A percentile compares a stretch with the other conserved stretches of the same genome.
These are phyloP conservation scores for Ceratocystis destructans DNA, from an alignment of 2,329 filamentous ascomycete species.

Conservation along the genomic window DNA sequence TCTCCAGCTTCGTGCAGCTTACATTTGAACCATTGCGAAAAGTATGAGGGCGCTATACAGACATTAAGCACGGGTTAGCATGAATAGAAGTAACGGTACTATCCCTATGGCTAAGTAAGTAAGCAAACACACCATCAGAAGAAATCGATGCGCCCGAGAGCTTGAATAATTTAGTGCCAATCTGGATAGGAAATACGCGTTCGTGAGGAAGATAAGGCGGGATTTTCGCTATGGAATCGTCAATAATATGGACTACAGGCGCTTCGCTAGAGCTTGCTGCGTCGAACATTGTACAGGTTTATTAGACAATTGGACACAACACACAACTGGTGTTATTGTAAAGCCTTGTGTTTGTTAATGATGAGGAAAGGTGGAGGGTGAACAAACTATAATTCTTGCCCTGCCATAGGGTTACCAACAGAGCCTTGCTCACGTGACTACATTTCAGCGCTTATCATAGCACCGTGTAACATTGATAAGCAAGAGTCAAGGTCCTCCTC, in stretches of 20 bases:
- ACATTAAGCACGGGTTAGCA: neutral
- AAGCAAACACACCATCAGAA: slow-evolving; percentile 44
- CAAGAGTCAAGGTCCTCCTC: neutral
- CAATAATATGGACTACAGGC: neutral
- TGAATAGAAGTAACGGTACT: slow-evolving; percentile 8
- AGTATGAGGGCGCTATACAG: slow-evolving; percentile 72
- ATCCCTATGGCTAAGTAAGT: neutral
- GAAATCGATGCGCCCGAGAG: slow-evolving; percentile 60
- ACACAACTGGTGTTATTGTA: too few species aligned
- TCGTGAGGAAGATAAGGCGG: slow-evolving; percentile 51
- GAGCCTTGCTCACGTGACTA: neutral
- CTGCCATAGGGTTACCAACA: neutral
- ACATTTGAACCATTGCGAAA: slow-evolving; percentile 83
- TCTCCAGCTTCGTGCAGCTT: slow-evolving; percentile 55
- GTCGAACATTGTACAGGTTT: neutral
- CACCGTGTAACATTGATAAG: neutral
- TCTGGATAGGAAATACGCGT: slow-evolving; percentile 62
- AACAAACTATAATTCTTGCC: neutral
- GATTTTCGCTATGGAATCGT: slow-evolving; percentile 31
- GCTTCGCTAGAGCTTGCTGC: neutral
- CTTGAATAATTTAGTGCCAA: slow-evolving; percentile 58
- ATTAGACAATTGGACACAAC: neutral
- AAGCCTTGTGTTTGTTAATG: neutral
- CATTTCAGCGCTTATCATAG: neutral
- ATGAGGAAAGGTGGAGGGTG: neutral